Evolutionary conservation across 1,284 basidiomycete genomes (phyloP).

Genomic region (Lentinus polychrous): DNA sequence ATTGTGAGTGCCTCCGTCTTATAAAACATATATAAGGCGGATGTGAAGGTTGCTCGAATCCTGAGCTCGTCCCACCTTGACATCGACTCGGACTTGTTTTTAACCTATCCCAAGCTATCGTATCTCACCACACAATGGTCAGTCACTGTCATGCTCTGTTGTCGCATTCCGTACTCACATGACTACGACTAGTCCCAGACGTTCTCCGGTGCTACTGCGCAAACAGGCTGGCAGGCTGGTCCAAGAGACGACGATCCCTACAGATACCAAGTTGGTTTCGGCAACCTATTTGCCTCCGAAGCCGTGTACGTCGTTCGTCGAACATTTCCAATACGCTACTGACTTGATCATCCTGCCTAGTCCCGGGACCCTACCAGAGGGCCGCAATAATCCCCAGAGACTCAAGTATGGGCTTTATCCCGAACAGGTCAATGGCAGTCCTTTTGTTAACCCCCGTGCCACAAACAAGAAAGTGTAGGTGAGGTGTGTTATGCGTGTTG

Average conservation of each 20-base stretch:
- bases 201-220: too few species aligned
- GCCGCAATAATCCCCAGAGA: constrained; percentile 57
- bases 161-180: too few species aligned
- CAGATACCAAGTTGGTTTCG: constrained; percentile 48
- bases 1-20: too few species aligned
- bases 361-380: constrained; percentile 44
- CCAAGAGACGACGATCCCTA: constrained; percentile 41
- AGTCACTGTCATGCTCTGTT: too few species aligned
- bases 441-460: constrained; percentile 1
- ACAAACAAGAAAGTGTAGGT: constrained; percentile 1
- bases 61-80: too few species aligned
- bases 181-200: too few species aligned
- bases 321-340: background rate
- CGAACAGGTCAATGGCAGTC: constrained; percentile 25
- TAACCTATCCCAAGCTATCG: too few species aligned
- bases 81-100: too few species aligned
- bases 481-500: background rate
- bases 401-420: constrained; percentile 55
- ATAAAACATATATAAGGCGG: too few species aligned
- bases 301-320: constrained; percentile 33
- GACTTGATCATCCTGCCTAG: constrained; percentile 22
- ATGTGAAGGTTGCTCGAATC: too few species aligned
- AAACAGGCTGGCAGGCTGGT: too few species aligned
- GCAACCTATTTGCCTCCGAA: constrained; percentile 45
- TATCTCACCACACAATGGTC: too few species aligned